A percentile compares a stretch with the other conserved stretches of the same genome.
Evolutionary conservation across 495 filamentous ascomycete genomes (phyloP).

Genomic region (Lindgomyces ingoldianus): DNA sequence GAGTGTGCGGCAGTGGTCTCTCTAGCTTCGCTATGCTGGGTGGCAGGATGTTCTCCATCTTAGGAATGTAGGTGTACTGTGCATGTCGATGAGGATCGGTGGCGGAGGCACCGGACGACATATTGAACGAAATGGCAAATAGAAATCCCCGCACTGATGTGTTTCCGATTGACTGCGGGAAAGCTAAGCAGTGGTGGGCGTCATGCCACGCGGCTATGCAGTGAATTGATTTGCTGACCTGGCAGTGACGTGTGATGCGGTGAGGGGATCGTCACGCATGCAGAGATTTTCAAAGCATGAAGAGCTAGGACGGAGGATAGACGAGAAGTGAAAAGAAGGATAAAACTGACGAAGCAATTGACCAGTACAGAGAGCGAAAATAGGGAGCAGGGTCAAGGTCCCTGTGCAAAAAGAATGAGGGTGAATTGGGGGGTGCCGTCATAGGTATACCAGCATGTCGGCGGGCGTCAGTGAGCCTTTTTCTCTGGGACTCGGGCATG

Average conservation of each 20-base stretch:
- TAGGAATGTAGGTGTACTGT: neutral
- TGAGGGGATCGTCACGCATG: constrained; percentile 22
- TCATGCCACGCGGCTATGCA: constrained; percentile 17
- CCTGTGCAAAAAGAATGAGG: neutral
- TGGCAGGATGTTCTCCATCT: constrained; percentile 30
- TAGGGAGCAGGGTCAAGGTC: no score
- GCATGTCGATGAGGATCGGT: constrained; percentile 15
- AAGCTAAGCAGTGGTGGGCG: constrained; percentile 11
- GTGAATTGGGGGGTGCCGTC: neutral
- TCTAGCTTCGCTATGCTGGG: constrained; percentile 28
- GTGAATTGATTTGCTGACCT: constrained; percentile 21
- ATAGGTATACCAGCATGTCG: neutral
- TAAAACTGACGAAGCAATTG: neutral
- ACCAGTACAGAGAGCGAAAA: neutral
- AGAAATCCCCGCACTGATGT: constrained; percentile 6
- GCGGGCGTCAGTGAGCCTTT: neutral
- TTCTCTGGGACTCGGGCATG: neutral
- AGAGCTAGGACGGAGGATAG: neutral
- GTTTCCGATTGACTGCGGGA: neutral
- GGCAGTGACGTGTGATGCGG: constrained; percentile 7
- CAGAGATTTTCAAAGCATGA: neutral
- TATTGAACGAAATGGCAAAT: constrained; percentile 11
- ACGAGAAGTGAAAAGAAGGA: neutral
- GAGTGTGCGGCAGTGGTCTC: constrained; percentile 7
- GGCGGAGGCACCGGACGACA: constrained; percentile 6